phyloP scores from a whole-genome alignment of 164 flowering plant species.

The Akebia trifoliata region DNA sequence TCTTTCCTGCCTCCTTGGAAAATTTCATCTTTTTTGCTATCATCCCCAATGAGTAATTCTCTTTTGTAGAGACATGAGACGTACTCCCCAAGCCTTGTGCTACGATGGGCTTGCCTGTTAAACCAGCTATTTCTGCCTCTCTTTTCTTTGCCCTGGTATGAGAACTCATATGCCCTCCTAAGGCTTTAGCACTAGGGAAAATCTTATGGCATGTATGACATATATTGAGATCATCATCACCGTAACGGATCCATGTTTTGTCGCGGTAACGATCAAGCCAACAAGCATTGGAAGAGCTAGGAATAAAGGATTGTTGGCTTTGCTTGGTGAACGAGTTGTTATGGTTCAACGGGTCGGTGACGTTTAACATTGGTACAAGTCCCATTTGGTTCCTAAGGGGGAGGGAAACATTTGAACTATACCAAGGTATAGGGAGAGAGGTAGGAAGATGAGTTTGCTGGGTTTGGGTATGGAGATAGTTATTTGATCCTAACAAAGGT shows the following conservation, averaged over 20 bases:
- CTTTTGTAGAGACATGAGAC: not conserved
- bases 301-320: not conserved
- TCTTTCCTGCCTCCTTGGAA: too few relatives aligned
- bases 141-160: conserved; percentile 1
- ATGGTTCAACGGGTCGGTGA: not conserved
- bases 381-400: not conserved
- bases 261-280: not conserved
- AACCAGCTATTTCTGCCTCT: not conserved
- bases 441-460: too few relatives aligned
- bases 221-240: not conserved
- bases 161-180: conserved; percentile 7
- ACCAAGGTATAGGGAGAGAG: not conserved
- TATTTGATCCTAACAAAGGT: too few relatives aligned
- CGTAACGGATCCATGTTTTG: not conserved
- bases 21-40: too few relatives aligned
- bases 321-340: not conserved
- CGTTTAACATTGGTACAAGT: not conserved
- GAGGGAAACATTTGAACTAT: not conserved
- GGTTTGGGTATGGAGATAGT: too few relatives aligned
- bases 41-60: too few relatives aligned
- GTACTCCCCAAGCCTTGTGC: not conserved
- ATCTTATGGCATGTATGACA: not conserved
- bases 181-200: conserved; percentile 1
- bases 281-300: not conserved
- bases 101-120: not conserved